These are phyloP conservation scores for Aspergillus cristatus DNA, from an alignment of 495 filamentous ascomycete species.

Conservation along the genomic window DNA sequence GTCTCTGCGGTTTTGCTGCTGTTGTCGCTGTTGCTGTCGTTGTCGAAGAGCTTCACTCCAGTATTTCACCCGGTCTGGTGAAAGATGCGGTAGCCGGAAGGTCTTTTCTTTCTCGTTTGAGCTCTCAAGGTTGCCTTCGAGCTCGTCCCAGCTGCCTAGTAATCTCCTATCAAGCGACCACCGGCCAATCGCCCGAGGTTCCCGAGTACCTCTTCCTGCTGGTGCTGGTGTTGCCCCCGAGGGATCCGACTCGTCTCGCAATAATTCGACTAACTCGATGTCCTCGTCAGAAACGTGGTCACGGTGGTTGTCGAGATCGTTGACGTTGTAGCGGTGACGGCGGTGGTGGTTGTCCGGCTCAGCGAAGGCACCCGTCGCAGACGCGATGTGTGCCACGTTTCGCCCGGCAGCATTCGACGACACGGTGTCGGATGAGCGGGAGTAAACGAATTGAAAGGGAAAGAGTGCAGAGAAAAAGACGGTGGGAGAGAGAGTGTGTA, in stretches of 20 bases:
- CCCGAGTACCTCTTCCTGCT: too few species aligned
- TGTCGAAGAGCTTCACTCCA: constrained; percentile 33
- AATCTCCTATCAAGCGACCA: not conserved
- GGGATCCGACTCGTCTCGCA: constrained; percentile 1
- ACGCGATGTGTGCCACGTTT: constrained; percentile 20
- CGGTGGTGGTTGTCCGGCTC: not conserved
- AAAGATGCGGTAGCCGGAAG: not conserved
- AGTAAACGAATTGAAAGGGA: too few species aligned
- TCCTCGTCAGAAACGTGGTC: constrained; percentile 16
- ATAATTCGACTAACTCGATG: constrained; percentile 32
- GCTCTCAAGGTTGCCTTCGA: too few species aligned
- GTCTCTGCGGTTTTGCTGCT: constrained; percentile 5
- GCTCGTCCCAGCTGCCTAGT: too few species aligned
- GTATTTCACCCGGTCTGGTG: constrained; percentile 13
- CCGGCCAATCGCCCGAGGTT: not conserved
- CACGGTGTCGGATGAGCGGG: constrained; percentile 10
- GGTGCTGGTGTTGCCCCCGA: too few species aligned
- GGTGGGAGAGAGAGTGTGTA: too few species aligned
- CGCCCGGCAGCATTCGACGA: constrained; percentile 20
- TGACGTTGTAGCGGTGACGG: not conserved
- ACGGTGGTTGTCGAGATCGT: constrained; percentile 1
- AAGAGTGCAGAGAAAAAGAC: too few species aligned
- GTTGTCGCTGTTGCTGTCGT: constrained; percentile 9
- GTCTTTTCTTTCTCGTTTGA: not conserved
- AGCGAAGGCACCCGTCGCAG: constrained; percentile 19